Evolutionary conservation across 2,329 filamentous ascomycete species (phyloP).

Genomic region (Fusarium siculi): DNA sequence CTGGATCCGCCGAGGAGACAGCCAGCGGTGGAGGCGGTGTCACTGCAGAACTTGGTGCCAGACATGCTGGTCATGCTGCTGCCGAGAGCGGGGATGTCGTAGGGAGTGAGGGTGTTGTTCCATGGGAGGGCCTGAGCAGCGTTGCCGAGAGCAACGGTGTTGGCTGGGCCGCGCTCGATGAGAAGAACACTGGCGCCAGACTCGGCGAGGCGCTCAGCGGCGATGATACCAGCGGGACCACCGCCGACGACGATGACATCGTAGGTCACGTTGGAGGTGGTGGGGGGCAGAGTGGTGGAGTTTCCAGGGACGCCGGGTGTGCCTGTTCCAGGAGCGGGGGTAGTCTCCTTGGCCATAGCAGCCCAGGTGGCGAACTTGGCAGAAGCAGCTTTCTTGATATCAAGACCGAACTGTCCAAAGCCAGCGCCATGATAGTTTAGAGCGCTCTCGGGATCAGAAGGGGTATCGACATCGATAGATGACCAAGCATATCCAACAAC

Average conservation of each 20-base stretch:
- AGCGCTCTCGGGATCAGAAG: conserved; percentile 46
- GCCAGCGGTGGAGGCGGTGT: conserved; percentile 41
- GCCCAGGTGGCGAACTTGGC: conserved; percentile 43
- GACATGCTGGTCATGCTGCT: conserved; percentile 40
- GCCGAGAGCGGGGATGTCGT: conserved; percentile 41
- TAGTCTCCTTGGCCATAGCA: conserved; percentile 39
- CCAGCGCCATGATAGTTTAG: conserved; percentile 54
- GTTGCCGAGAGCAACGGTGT: conserved; percentile 40
- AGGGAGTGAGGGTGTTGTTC: conserved; percentile 40
- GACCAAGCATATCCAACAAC: conserved; percentile 56
- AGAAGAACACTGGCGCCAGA: conserved; percentile 39
- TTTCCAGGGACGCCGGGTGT: conserved; percentile 17
- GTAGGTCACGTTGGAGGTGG: conserved; percentile 38
- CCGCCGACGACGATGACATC: conserved; percentile 44
- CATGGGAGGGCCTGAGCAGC: conserved; percentile 32
- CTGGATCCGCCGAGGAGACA: conserved; percentile 42
- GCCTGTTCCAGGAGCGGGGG: conserved; percentile 9
- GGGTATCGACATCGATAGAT: conserved; percentile 47
- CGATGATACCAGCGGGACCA: conserved; percentile 42
- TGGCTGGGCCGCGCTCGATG: conserved; percentile 43
- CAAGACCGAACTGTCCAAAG: conserved; percentile 52
- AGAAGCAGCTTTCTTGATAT: conserved; percentile 49
- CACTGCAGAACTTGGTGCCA: conserved; percentile 42
- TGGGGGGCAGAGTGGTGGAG: conserved; percentile 20
- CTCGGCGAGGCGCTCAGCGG: conserved; percentile 42